A percentile compares a stretch with the other conserved stretches of the same genome.
Conservation (phyloP, 2,329 filamentous ascomycete species). For the Aspergillus aculeatus region DNA sequence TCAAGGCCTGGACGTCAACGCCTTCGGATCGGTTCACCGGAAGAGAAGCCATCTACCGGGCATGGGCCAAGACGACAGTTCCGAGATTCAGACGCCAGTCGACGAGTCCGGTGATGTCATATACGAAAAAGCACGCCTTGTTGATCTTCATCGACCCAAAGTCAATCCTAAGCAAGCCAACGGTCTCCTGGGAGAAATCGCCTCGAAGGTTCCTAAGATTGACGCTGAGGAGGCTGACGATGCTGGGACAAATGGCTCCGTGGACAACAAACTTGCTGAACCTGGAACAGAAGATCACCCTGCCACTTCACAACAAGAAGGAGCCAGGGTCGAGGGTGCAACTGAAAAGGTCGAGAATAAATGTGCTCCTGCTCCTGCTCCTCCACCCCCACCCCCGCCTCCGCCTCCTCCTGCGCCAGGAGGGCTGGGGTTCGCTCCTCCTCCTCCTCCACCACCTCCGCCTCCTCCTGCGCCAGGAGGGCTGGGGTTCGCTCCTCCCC, state of each 20-base stretch:
- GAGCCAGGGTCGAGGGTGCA: conserved; percentile 4
- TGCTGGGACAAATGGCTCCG: conserved; percentile 14
- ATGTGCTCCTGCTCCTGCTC: conserved; percentile 30
- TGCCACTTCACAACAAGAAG: conserved; percentile 30
- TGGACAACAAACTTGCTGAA: conserved; percentile 66
- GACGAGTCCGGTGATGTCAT: conserved; percentile 59
- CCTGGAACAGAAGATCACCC: conserved; percentile 61
- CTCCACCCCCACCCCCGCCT: background rate
- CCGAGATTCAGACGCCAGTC: conserved; percentile 44
- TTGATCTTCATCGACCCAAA: conserved; percentile 70
- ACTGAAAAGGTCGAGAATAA: conserved; percentile 13
- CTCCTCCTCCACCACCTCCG: conserved; percentile 37
- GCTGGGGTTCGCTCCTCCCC: conserved; percentile 47
- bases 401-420: too few species aligned
- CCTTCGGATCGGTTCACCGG: conserved; percentile 70
- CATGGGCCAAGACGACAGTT: conserved; percentile 38
- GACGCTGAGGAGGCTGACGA: conserved; percentile 46
- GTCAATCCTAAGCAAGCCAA: conserved; percentile 62
- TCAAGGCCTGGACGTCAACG: conserved; percentile 63
- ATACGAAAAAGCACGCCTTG: conserved; percentile 74
- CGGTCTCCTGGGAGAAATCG: conserved; percentile 69
- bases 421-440: conserved; percentile 25
- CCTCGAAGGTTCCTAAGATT: conserved; percentile 73
- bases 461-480: conserved; percentile 33
- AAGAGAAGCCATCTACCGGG: conserved; percentile 46